Evolutionary conservation across 176 grass and related monocot species (phyloP).

Genomic region (Eremochloa ophiuroides): DNA sequence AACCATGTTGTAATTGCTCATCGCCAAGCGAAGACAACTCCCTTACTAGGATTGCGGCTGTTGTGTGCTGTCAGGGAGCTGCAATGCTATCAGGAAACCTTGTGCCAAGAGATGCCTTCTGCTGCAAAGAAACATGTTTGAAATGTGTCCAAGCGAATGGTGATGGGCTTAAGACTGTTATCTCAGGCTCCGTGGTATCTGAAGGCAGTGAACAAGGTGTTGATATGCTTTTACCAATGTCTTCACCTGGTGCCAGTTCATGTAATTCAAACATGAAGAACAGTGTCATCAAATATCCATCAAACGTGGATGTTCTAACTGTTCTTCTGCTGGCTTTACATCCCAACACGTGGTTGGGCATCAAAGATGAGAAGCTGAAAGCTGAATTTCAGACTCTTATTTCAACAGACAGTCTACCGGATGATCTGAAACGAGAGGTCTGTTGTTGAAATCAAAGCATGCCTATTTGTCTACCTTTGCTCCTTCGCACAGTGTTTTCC

Average conservation of each 20-base stretch:
- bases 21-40: slow-evolving; percentile 24
- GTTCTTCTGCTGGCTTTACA: slow-evolving; percentile 79
- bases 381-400: slow-evolving; percentile 71
- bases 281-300: slow-evolving; percentile 45
- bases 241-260: slow-evolving; percentile 10
- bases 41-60: slow-evolving; percentile 45
- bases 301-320: slow-evolving; percentile 52
- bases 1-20: slow-evolving; percentile 36
- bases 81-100: slow-evolving; percentile 55
- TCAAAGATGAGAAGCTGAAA: slow-evolving; percentile 45
- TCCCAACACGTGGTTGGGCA: slow-evolving; percentile 48
- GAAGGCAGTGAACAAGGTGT: slow-evolving; percentile 51
- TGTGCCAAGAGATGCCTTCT: slow-evolving; percentile 38
- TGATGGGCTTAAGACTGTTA: slow-evolving; percentile 36
- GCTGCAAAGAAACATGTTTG: slow-evolving; percentile 62
- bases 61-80: slow-evolving; percentile 84
- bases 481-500: slow-evolving; percentile 13
- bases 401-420: slow-evolving; percentile 53
- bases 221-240: slow-evolving; percentile 71
- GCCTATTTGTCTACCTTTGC: slow-evolving; percentile 20
- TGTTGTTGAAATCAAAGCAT: neutral
- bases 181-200: slow-evolving; percentile 47
- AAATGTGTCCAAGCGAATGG: slow-evolving; percentile 45
- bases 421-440: slow-evolving; percentile 76
- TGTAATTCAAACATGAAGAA: slow-evolving; percentile 33